Evolutionary conservation across 768 basidiomycete species (phyloP).

Genomic region (Tulasnella calospora): DNA sequence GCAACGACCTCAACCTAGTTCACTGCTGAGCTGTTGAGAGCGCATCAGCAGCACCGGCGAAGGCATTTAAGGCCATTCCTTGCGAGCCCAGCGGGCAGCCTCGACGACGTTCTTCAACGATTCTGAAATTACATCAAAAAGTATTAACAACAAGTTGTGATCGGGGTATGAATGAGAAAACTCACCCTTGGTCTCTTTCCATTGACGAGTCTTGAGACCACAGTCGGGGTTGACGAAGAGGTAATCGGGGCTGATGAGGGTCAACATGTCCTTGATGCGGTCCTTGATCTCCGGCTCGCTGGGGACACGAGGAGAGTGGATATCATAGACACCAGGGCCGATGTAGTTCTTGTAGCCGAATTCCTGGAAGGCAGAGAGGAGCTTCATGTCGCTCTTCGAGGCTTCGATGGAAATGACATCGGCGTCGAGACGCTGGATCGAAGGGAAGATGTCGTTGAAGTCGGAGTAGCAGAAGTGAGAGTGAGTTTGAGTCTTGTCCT

Average conservation of each 20-base stretch:
- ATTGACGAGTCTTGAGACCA: conserved; percentile 97
- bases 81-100: conserved; percentile 90
- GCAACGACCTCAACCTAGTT: background rate
- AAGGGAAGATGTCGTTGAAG: conserved; percentile 98
- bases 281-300: conserved; percentile 89
- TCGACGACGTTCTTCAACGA: conserved; percentile 81
- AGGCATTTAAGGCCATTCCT: conserved; percentile 61
- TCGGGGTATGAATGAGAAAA: conserved; percentile 24
- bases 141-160: conserved; percentile 27
- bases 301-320: conserved; percentile 99
- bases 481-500: conserved; percentile 91
- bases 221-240: conserved; percentile 97
- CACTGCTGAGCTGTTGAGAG: conserved; percentile 42
- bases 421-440: conserved; percentile 92
- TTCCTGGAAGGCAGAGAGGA: conserved; percentile 89
- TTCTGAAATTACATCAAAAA: conserved; percentile 39
- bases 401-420: conserved; percentile 99
- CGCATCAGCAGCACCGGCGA: conserved; percentile 45
- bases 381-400: conserved; percentile 97
- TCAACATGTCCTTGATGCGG: conserved; percentile 78
- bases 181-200: conserved; percentile 89
- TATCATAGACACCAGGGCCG: conserved; percentile 97
- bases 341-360: conserved; percentile 97
- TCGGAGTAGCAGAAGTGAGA: conserved; percentile 99
- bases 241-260: conserved; percentile 71